phyloP scores from a whole-genome alignment of 352 stramenopile species.

The Poterioochromonas sp. region DNA sequence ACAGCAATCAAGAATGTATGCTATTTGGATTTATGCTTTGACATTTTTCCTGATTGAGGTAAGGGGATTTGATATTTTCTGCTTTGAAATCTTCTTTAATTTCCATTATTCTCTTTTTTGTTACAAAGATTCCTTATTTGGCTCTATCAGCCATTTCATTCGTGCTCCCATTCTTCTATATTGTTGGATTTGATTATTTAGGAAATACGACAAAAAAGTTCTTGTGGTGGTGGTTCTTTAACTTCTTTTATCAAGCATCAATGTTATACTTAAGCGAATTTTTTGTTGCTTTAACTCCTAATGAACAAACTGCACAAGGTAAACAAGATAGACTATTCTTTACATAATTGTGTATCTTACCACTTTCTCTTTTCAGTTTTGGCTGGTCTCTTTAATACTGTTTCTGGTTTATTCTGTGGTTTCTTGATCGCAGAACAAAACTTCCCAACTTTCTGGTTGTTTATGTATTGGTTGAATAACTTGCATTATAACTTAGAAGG shows the following conservation, averaged over 20 bases:
- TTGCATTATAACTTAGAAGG: constrained; percentile 61
- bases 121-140: constrained; percentile 48
- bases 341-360: no score
- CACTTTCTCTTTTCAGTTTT: constrained; percentile 49
- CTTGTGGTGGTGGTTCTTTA: constrained; percentile 39
- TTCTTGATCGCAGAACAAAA: constrained; percentile 41
- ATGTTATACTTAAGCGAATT: constrained; percentile 48
- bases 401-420: constrained; percentile 42
- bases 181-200: constrained; percentile 28
- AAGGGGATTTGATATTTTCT: no score
- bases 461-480: constrained; percentile 54
- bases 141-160: background rate
- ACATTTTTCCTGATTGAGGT: constrained; percentile 62
- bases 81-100: no score
- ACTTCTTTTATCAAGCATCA: constrained; percentile 47
- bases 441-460: constrained; percentile 43
- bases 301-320: background rate
- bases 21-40: constrained; percentile 60
- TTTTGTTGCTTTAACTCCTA: background rate
- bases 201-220: constrained; percentile 8
- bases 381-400: constrained; percentile 49
- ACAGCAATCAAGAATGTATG: constrained; percentile 76
- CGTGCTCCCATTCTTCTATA: constrained; percentile 26
- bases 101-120: no score
- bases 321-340: no score